These are phyloP conservation scores for Gossypium davidsonii DNA, from an alignment of 441 rosid species.

Conservation along the genomic window DNA sequence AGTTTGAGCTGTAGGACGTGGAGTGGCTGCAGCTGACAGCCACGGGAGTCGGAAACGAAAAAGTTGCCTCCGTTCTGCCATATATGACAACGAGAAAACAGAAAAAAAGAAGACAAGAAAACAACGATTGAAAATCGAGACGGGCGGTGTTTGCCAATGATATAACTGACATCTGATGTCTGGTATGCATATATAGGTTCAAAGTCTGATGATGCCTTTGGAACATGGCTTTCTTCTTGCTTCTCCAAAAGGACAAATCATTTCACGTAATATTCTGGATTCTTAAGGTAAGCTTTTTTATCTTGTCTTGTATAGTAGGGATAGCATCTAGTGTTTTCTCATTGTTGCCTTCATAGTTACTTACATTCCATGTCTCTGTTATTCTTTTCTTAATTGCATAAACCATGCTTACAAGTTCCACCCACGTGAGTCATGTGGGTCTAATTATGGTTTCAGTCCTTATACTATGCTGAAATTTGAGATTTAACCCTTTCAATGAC, in stretches of 20 bases:
- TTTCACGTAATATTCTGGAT: not conserved
- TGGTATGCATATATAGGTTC: constrained; percentile 22
- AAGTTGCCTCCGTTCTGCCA: constrained; percentile 42
- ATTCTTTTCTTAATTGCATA: not conserved
- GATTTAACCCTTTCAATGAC: no score
- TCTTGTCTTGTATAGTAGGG: not conserved
- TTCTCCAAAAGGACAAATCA: not conserved
- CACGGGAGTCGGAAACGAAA: constrained; percentile 64
- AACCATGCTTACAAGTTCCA: not conserved
- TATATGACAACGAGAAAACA: constrained; percentile 11
- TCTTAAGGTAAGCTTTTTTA: not conserved
- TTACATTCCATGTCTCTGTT: not conserved
- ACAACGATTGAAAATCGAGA: not conserved
- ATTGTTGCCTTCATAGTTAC: not conserved
- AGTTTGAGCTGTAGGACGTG: constrained; percentile 16
- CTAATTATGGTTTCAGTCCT: no score
- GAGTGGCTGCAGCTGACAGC: constrained; percentile 27
- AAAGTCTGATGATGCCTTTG: constrained; percentile 26
- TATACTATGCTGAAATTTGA: no score
- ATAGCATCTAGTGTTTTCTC: not conserved
- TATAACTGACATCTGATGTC: constrained; percentile 3
- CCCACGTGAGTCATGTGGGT: not conserved
- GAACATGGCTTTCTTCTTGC: constrained; percentile 22
- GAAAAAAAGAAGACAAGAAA: not conserved
- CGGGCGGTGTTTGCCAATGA: not conserved